A percentile compares a stretch with the other conserved stretches of the same genome.
phyloP scores from a whole-genome alignment of 2,329 filamentous ascomycete genomes.

The Chaetomiaceae sp. region DNA sequence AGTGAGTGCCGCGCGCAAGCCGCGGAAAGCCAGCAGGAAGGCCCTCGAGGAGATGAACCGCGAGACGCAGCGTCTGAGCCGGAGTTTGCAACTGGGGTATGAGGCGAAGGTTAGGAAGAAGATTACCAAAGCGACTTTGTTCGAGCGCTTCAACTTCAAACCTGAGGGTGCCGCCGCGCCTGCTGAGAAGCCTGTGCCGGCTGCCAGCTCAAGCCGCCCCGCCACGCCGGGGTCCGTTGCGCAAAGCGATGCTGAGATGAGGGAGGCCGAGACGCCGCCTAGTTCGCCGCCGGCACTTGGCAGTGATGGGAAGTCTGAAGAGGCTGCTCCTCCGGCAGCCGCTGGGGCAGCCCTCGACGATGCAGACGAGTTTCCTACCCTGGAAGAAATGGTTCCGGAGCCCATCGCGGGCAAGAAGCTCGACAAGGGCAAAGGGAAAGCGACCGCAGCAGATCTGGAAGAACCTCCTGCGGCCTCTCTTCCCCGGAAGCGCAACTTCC shows the following conservation, averaged over 20 bases:
- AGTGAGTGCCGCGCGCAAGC: constrained; percentile 45
- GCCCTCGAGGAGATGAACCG: constrained; percentile 91
- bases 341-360: constrained; percentile 20
- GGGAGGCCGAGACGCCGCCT: constrained; percentile 59
- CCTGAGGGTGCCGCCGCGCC: constrained; percentile 34
- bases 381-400: constrained; percentile 35
- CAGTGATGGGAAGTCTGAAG: constrained; percentile 9
- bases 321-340: constrained; percentile 19
- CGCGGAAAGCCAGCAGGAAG: constrained; percentile 89
- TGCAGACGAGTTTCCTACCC: constrained; percentile 34
- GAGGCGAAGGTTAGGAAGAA: constrained; percentile 89
- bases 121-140: constrained; percentile 75
- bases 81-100: constrained; percentile 87
- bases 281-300: constrained; percentile 57
- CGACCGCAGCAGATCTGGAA: constrained; percentile 30
- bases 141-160: constrained; percentile 77
- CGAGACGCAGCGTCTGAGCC: constrained; percentile 85
- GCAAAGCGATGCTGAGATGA: constrained; percentile 49
- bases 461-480: constrained; percentile 26
- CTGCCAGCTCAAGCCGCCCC: constrained; percentile 54
- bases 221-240: constrained; percentile 41
- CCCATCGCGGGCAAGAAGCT: constrained; percentile 30
- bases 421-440: constrained; percentile 61
- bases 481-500: constrained; percentile 44
- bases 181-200: constrained; percentile 35